A percentile compares a stretch with the other conserved stretches of the same genome.
Conservation (phyloP, 257 asterid species). For the Cruciata laevipes region DNA sequence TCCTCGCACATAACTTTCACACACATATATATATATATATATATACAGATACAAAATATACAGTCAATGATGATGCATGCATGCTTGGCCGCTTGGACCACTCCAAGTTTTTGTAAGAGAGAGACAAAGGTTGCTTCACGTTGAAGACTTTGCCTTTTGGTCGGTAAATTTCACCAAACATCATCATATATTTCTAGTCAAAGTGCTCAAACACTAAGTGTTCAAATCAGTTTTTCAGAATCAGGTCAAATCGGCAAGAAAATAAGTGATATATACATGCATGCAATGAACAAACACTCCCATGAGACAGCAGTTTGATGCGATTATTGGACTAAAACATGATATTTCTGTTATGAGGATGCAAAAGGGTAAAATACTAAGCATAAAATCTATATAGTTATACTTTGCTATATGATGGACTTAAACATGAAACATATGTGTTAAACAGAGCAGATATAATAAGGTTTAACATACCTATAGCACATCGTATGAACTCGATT, state of each 20-base stretch:
- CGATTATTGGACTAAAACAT: too few species aligned
- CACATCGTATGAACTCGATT: too few species aligned
- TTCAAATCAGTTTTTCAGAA: neutral
- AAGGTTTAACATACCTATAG: neutral
- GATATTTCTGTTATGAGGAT: too few species aligned
- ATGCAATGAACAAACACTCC: neutral
- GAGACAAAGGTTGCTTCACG: neutral
- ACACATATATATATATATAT: neutral
- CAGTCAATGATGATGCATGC: neutral
- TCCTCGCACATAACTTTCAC: neutral
- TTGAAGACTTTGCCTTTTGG: conserved; percentile 1
- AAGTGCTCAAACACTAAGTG: neutral
- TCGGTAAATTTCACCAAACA: neutral
- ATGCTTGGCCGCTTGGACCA: neutral
- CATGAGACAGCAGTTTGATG: too few species aligned
- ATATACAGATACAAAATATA: neutral
- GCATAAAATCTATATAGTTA: too few species aligned
- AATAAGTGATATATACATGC: neutral
- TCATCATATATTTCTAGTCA: conserved; percentile 1
- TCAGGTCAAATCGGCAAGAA: neutral
- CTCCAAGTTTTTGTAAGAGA: too few species aligned
- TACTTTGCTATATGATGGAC: too few species aligned
- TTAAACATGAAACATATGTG: too few species aligned
- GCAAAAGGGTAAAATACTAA: too few species aligned
- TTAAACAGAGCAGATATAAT: neutral